Evolutionary conservation across 2,329 filamentous ascomycete species (phyloP), one percentile per base, ranked within the genome.

Genomic region (Venturia asperata): DNA sequence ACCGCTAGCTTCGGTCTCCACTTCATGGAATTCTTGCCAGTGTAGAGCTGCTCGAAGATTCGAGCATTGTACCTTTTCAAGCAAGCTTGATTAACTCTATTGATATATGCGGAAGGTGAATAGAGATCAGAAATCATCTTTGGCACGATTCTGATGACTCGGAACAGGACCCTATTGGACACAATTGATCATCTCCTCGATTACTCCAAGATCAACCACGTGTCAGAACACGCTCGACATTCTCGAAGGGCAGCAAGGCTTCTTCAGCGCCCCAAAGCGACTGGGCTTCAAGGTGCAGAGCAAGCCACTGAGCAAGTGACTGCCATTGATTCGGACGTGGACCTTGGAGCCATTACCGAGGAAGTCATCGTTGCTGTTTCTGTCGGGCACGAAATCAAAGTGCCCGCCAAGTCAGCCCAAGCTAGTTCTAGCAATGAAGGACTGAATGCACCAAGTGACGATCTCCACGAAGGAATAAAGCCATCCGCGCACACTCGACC

Each of bases 101-200:
- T 30, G 71, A 74, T 41, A 75, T 71, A 9, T 80, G 77, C 66
- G 77, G 75, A 2, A 21, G 42, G 42, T 45, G n/a, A 45, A 45
- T 17, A n/a, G 17, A 19, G 15, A 45, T 19, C 17, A 45, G 17
- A 4, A n/a, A 7, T 45, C 42, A 45, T 5, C 17, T 7, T 4
- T 45, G 42, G 42, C 42, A 45, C n/a, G 7, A n/a, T n/a, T n/a
- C 42, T 45, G 17, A 45, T n/a, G 42, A n/a, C 7, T n/a, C 30
- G 30, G 30, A 34, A n/a, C 42, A 72, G 73, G 3, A 78, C 77
- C 0, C 68, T 80, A 0, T 68, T 79, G 1, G 77, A 78, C 60
- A 77, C 76, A 0, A 74, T 80, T 43, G 74, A 77, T 55, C 71
- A 76, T 49, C 64, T 77, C 21, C 71, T 76, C 0, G 74, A 75